Evolutionary conservation across 2,329 filamentous ascomycete genomes (phyloP), one percentile per base, ranked within the genome.

Genomic region (Verticillium isaacii): DNA sequence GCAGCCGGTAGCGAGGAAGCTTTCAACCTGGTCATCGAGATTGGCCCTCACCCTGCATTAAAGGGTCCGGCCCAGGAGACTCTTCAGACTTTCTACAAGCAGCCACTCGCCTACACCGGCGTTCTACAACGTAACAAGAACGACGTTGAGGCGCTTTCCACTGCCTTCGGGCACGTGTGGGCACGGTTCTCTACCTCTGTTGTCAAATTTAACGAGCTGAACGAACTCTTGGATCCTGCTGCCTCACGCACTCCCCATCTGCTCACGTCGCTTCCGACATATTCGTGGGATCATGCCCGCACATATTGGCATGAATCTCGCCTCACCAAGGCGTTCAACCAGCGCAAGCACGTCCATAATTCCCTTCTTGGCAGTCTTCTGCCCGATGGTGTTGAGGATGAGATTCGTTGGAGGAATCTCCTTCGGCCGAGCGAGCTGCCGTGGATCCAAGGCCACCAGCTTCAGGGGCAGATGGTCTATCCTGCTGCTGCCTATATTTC

Each of bases 61-160:
- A 75, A 80, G 57, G 81, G 81, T 0, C 81, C 81, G 0, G 74
- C 82, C 60, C 80, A 81, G 68, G 78, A 83, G 68, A 81, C 81
- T 17, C 68, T 82, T 32, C 80, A 81, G 65, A 70, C 70, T 1
- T 36, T 36, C 34, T 36, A 36, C 34, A 36, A 36, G 12, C 8
- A 14, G 34, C 34, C 34, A 36, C 34, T 36, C 7, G 74, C 80
- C 19, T 50, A 50, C 19, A n/a, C 19, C 15, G 41, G 41, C 17
- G 17, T 15, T n/a, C 41, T 50, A 8, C 17, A 23, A 8, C 17
- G 41, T 4, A 23, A 23, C 17, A 23, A n/a, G 17, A 50, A 50
- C 12, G 19, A 23, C 15, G 9, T n/a, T 23, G 17, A n/a, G 41
- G 41, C 41, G 3, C 41, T 50, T 50, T 23, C 19, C 41, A 12